Evolutionary conservation across 73 alveolate species (phyloP).

Genomic region (Paramecium tetraurelia): DNA sequence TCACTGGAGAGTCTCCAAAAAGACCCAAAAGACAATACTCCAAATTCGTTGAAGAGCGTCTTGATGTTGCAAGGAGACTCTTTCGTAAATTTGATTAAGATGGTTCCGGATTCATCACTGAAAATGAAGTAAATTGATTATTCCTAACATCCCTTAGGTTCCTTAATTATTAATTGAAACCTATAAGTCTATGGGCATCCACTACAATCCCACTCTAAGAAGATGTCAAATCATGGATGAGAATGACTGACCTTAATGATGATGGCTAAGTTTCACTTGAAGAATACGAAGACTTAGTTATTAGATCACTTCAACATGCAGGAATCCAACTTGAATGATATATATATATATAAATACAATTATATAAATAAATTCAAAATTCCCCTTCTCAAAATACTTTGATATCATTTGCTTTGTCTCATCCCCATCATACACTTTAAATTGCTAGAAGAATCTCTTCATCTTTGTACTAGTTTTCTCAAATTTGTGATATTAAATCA

Average conservation of each 20-base stretch:
- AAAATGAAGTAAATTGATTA: conserved; percentile 43
- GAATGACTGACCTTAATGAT: conserved; percentile 59
- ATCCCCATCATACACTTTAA: background rate
- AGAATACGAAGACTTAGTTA: conserved; percentile 62
- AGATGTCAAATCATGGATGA: conserved; percentile 63
- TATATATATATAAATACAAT: background rate
- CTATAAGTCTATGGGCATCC: conserved; percentile 53
- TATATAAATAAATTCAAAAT: background rate
- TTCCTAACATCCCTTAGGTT: background rate
- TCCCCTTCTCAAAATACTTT: background rate
- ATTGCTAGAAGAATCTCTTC: background rate
- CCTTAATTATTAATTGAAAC: conserved; percentile 37
- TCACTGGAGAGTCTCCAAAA: conserved; percentile 9
- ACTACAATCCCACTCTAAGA: conserved; percentile 51
- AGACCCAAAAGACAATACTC: conserved; percentile 27
- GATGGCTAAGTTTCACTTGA: conserved; percentile 53
- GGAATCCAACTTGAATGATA: conserved; percentile 46
- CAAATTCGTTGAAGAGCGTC: conserved; percentile 42
- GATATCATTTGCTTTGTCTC: background rate
- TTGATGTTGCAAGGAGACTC: conserved; percentile 65
- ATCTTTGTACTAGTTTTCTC: background rate
- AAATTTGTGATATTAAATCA: background rate
- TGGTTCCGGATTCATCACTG: conserved; percentile 49
- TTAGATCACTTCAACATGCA: conserved; percentile 46
- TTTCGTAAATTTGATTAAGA: conserved; percentile 57